Base-by-base conservation (phyloP, 208 protist species). In the Trypanosoma scelopori region DNA sequence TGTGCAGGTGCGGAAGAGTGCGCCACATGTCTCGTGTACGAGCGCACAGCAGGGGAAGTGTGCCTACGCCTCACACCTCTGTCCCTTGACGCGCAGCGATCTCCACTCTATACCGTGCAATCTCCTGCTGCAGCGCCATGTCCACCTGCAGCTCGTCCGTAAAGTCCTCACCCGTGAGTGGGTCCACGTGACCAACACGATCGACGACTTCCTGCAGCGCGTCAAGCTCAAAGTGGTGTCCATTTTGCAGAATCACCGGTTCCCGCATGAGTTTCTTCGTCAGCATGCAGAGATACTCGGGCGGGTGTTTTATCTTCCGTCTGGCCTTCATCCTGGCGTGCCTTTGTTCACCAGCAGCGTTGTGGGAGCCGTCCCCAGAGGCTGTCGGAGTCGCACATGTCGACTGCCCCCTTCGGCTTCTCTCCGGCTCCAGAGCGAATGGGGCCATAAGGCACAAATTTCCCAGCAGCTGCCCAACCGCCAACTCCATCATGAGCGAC, bases 181-280 rank as follows among this genome's bases (percentile, higher is more conserved):
- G 90, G 65, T 95, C 85, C 0, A 95, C 85, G 55, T 95, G 90
- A 3, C 90, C 90, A n/a, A 95, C 78, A 49, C 82, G 67, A 50
- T 79, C 69, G n/a, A 93, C 73, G 11, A 93, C 82, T 46, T 85
- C 71, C 59, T 89, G 75, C 39, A 95, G 70, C 39, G 78, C 90
- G 41, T 93, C 85, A 32, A 82, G 79, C 72, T 95, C 90, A 61
- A 88, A 95, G 27, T 68, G 85, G 57, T 92, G 78, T 12, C 90
- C 90, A 43, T 80, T 91, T 28, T 64, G 64, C 22, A 95, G 73
- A 55, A 83, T 69, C n/a, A 95, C 90, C 1, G 90, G 90, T 64
- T 95, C 87, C 48, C 80, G 75, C 90, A 95, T 93, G n/a, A 95
- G 61, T 79, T 91, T 92, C 3, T 84, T 82, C 18, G 87, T 93